Percentiles rank a stretch among this genome's conserved stretches.
phyloP scores from a whole-genome alignment of 352 stramenopile genomes.

The Globisporangium recalcitrans region DNA sequence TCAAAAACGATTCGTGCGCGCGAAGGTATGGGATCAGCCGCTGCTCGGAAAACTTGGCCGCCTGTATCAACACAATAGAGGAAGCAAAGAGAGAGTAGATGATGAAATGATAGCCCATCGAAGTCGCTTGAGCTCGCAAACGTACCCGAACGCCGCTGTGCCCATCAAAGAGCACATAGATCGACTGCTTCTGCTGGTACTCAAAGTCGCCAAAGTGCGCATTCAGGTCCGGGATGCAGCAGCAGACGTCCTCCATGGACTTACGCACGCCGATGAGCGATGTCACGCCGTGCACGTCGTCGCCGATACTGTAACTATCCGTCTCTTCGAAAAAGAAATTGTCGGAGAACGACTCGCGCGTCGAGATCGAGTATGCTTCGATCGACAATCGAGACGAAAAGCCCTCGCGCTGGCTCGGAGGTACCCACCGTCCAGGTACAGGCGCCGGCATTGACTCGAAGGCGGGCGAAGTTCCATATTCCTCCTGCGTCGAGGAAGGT shows the following conservation, averaged over 20 bases:
- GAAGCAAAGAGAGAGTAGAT: not conserved
- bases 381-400: conserved; percentile 40
- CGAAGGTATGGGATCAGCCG: conserved; percentile 61
- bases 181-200: conserved; percentile 48
- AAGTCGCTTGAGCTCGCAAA: not conserved
- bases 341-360: conserved; percentile 50
- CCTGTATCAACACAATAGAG: conserved; percentile 23
- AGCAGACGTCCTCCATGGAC: conserved; percentile 78
- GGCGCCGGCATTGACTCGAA: conserved; percentile 34
- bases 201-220: conserved; percentile 31
- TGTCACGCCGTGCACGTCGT: conserved; percentile 70
- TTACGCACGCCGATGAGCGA: conserved; percentile 75
- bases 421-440: conserved; percentile 42
- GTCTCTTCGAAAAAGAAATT: conserved; percentile 56
- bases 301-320: conserved; percentile 61
- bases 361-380: conserved; percentile 39
- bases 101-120: not conserved
- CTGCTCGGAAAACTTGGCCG: conserved; percentile 72
- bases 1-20: conserved; percentile 60
- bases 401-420: conserved; percentile 50
- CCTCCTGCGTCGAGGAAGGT: conserved; percentile 3
- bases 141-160: conserved; percentile 74
- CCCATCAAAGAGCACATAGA: conserved; percentile 84
- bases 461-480: conserved; percentile 25
- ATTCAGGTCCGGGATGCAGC: conserved; percentile 73